These are phyloP conservation scores for Vickermania spadyakhi DNA, from an alignment of 208 protist genomes.

Conservation along the genomic window DNA sequence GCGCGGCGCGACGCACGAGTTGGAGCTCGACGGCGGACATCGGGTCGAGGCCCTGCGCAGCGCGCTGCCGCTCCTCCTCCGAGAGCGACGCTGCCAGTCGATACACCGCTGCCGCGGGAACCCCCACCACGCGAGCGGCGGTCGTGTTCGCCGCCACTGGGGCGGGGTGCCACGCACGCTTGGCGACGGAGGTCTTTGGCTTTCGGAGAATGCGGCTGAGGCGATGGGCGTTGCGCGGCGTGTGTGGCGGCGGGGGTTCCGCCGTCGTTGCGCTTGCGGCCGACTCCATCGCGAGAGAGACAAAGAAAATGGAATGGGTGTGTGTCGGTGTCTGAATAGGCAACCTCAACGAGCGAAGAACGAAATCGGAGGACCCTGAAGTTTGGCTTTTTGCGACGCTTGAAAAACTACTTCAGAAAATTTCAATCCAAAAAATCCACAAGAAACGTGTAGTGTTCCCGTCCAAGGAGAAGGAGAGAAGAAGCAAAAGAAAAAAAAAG, in stretches of 20 bases:
- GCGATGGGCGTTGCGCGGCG: constrained; percentile 72
- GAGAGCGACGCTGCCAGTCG: constrained; percentile 34
- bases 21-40: constrained; percentile 47
- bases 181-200: constrained; percentile 38
- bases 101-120: constrained; percentile 26
- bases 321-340: too few relatives aligned
- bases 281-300: too few relatives aligned
- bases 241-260: constrained; percentile 12
- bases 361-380: too few relatives aligned
- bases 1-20: constrained; percentile 50
- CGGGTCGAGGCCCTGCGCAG: constrained; percentile 44
- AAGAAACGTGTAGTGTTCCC: too few relatives aligned
- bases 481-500: too few relatives aligned
- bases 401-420: too few relatives aligned
- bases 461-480: too few relatives aligned
- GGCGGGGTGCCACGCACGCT: constrained; percentile 40
- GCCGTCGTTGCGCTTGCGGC: too few relatives aligned
- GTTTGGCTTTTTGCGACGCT: too few relatives aligned
- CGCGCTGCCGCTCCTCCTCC: constrained; percentile 42
- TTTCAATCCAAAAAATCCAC: too few relatives aligned
- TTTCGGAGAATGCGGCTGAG: constrained; percentile 82
- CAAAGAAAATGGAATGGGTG: too few relatives aligned
- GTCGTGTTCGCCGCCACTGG: constrained; percentile 1
- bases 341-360: too few relatives aligned
- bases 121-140: constrained; percentile 11